A percentile compares a stretch with the other conserved stretches of the same genome.
phyloP scores from a whole-genome alignment of 2,329 filamentous ascomycete genomes.

The Xylariaceae sp. region DNA sequence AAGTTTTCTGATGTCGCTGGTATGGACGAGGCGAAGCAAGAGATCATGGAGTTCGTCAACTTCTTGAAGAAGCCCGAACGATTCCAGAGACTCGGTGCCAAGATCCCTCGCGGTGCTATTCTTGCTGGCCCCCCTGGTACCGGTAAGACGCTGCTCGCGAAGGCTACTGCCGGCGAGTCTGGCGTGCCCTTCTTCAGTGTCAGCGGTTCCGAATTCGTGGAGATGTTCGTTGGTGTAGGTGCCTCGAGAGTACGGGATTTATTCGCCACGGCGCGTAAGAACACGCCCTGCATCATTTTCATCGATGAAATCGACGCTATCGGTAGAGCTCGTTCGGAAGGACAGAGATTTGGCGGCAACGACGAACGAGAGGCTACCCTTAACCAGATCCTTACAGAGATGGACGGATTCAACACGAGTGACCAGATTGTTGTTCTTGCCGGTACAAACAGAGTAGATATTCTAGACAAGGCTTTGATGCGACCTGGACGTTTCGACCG shows the following conservation, averaged over 20 bases:
- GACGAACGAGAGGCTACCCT: slow-evolving; percentile 95
- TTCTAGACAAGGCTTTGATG: slow-evolving; percentile 93
- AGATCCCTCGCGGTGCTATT: slow-evolving; percentile 95
- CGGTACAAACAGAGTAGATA: slow-evolving; percentile 91
- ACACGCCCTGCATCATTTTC: slow-evolving; percentile 97
- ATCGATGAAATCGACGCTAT: slow-evolving; percentile 99
- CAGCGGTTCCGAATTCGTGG: slow-evolving; percentile 96
- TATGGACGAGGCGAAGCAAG: slow-evolving; percentile 95
- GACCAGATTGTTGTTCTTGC: slow-evolving; percentile 96
- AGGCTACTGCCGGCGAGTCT: slow-evolving; percentile 95
- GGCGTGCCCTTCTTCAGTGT: slow-evolving; percentile 97
- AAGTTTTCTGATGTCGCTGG: slow-evolving; percentile 96
- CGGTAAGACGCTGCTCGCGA: slow-evolving; percentile 94
- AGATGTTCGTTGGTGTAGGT: slow-evolving; percentile 99
- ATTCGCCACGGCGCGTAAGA: slow-evolving; percentile 91
- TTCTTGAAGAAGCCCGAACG: slow-evolving; percentile 91
- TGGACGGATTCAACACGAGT: slow-evolving; percentile 97
- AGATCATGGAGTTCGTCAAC: slow-evolving; percentile 99
- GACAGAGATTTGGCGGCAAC: slow-evolving; percentile 76
- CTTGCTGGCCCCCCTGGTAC: slow-evolving; percentile 96
- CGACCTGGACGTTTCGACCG: slow-evolving; percentile 94
- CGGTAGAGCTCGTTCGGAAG: slow-evolving; percentile 80
- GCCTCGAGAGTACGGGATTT: slow-evolving; percentile 91
- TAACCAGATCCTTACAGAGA: slow-evolving; percentile 97
- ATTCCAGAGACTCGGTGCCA: slow-evolving; percentile 90